A percentile compares a stretch with the other conserved stretches of the same genome.
Conservation (phyloP, 129 eudicot genomes). For the Saposhnikovia divaricata region DNA sequence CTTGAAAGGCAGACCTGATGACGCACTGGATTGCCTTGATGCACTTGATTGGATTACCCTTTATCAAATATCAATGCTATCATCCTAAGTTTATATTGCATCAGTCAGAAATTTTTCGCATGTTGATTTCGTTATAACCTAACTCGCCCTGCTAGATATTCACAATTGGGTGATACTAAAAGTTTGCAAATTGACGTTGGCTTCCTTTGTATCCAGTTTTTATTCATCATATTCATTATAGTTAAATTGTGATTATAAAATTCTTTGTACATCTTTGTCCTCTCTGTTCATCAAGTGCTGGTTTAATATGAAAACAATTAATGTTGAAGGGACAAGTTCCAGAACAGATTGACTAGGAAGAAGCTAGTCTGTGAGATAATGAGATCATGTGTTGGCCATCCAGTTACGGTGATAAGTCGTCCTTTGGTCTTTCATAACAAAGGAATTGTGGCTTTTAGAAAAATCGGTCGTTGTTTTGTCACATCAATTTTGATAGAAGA, state of each 20-base stretch:
- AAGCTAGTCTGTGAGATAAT: not conserved
- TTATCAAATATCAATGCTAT: not conserved
- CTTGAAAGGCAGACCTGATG: not conserved
- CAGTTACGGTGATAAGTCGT: not conserved
- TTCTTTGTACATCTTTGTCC: not conserved
- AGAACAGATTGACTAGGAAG: not conserved
- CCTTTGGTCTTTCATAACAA: not conserved
- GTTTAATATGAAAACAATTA: not conserved
- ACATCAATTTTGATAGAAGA: too few relatives aligned
- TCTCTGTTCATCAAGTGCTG: not conserved
- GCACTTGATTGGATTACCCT: not conserved
- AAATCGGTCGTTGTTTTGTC: not conserved
- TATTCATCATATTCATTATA: conserved; percentile 1
- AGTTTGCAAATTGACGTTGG: not conserved
- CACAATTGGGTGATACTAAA: not conserved
- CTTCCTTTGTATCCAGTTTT: not conserved
- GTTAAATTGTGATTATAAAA: not conserved
- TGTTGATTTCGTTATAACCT: not conserved
- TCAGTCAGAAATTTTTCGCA: not conserved
- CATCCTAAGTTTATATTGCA: not conserved
- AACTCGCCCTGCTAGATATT: not conserved
- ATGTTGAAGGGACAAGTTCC: not conserved
- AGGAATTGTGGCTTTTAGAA: not conserved
- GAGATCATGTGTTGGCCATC: not conserved
- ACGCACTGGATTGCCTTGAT: not conserved